Percentiles rank a stretch among this genome's conserved stretches.
Evolutionary conservation across 495 filamentous ascomycete genomes (phyloP).

Genomic region (Jackrogersella multiformis): DNA sequence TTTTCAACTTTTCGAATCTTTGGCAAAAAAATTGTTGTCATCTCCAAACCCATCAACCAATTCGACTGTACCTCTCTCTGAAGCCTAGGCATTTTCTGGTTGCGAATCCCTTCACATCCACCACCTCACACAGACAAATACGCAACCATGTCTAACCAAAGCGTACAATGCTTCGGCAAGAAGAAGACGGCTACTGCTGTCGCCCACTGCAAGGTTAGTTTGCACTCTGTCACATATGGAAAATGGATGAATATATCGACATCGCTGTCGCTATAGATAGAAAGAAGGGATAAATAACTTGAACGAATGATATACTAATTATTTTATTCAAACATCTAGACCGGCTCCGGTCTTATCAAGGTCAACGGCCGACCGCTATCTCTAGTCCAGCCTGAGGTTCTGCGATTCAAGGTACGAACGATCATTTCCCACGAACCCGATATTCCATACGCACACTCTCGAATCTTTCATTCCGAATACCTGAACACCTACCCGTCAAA

Average conservation of each 20-base stretch:
- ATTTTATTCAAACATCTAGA: slow-evolving; percentile 56
- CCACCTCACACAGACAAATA: slow-evolving; percentile 16
- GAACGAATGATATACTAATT: slow-evolving; percentile 17
- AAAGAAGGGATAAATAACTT: neutral
- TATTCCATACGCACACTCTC: slow-evolving; percentile 16
- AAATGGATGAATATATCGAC: neutral
- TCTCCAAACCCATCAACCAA: slow-evolving; percentile 34
- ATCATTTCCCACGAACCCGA: slow-evolving; percentile 9
- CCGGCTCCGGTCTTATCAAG: slow-evolving; percentile 94
- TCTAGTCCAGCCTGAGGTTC: slow-evolving; percentile 94
- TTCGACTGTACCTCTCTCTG: slow-evolving; percentile 8
- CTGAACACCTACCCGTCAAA: too few species aligned
- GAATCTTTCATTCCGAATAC: too few species aligned
- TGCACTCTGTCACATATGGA: too few species aligned
- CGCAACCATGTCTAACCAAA: slow-evolving; percentile 78
- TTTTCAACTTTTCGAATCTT: too few species aligned
- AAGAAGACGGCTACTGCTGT: slow-evolving; percentile 87
- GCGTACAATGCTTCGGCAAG: slow-evolving; percentile 95
- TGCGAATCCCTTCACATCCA: slow-evolving; percentile 40
- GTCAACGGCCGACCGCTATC: slow-evolving; percentile 96
- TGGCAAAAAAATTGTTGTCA: slow-evolving; percentile 29
- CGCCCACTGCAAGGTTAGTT: slow-evolving; percentile 90
- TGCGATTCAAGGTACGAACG: slow-evolving; percentile 86
- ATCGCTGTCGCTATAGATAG: neutral
- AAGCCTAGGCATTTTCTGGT: slow-evolving; percentile 32